A percentile compares a stretch with the other conserved stretches of the same genome.
phyloP scores from a whole-genome alignment of 2,329 filamentous ascomycete species.

The Talaromyces sp. region DNA sequence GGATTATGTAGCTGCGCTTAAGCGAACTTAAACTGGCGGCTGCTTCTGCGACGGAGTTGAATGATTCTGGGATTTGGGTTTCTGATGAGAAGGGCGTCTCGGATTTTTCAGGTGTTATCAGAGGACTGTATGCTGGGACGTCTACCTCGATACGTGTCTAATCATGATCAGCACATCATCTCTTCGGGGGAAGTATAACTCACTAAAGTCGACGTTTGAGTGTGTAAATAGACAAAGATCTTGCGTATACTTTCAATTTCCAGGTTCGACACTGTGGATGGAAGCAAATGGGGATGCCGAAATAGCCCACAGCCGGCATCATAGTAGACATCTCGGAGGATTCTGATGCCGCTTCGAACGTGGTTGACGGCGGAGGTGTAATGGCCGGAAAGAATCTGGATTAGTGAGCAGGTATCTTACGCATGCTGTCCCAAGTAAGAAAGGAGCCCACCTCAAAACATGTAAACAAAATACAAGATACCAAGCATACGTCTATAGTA shows the following conservation, averaged over 20 bases:
- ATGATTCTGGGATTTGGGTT: neutral
- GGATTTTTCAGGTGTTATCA: neutral
- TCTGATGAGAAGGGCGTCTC: neutral
- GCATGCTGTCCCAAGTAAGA: neutral
- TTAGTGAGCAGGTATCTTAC: neutral
- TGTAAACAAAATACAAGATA: constrained; percentile 27
- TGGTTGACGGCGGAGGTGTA: constrained; percentile 24
- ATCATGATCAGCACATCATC: neutral
- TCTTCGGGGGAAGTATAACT: neutral
- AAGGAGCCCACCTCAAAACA: constrained; percentile 24
- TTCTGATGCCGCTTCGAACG: constrained; percentile 23
- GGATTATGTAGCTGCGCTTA: neutral
- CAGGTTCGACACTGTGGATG: constrained; percentile 17
- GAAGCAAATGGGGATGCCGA: constrained; percentile 19
- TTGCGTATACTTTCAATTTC: constrained; percentile 14
- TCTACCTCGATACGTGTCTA: neutral
- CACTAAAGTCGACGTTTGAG: constrained; percentile 11
- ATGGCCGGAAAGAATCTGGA: constrained; percentile 24
- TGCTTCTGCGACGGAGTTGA: constrained; percentile 6
- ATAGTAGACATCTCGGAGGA: constrained; percentile 21
- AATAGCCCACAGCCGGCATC: constrained; percentile 10
- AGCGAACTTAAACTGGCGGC: neutral
- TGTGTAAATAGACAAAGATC: constrained; percentile 8
- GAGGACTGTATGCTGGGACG: neutral
- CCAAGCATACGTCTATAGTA: constrained; percentile 21